Evolutionary conservation across 768 basidiomycete species (phyloP).

Genomic region (Pisolithus sp.): DNA sequence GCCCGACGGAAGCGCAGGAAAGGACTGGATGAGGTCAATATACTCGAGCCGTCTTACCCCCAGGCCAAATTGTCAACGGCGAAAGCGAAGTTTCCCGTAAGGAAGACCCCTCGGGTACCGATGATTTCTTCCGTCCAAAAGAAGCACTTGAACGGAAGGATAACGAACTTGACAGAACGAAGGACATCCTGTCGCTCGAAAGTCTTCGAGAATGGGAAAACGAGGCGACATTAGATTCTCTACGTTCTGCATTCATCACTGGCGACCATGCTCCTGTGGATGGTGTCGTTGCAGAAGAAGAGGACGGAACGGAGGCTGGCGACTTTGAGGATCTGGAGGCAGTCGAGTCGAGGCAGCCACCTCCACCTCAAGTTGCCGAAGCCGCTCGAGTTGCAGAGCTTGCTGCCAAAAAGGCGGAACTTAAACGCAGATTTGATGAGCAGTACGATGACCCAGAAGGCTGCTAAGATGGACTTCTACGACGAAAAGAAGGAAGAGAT

Average conservation of each 20-base stretch:
- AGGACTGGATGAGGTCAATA: constrained; percentile 82
- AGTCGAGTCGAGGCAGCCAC: constrained; percentile 5
- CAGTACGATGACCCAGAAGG: constrained; percentile 90
- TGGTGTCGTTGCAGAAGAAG: constrained; percentile 34
- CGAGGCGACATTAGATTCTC: constrained; percentile 78
- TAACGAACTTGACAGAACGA: constrained; percentile 63
- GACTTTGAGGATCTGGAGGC: constrained; percentile 41
- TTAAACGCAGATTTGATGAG: constrained; percentile 94
- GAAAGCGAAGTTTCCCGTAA: constrained; percentile 7
- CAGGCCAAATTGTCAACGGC: constrained; percentile 53
- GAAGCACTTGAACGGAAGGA: constrained; percentile 31
- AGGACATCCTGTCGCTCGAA: constrained; percentile 46
- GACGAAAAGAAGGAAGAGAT: constrained; percentile 89
- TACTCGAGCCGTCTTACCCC: constrained; percentile 68
- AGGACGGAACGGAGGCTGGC: constrained; percentile 32
- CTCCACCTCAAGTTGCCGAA: constrained; percentile 15
- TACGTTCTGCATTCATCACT: constrained; percentile 87
- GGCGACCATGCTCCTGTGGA: constrained; percentile 39
- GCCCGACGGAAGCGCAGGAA: constrained; percentile 35
- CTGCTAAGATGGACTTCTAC: constrained; percentile 81
- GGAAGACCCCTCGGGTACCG: constrained; percentile 33
- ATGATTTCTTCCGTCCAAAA: constrained; percentile 71
- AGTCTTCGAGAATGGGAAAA: constrained; percentile 74
- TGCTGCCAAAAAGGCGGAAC: constrained; percentile 79
- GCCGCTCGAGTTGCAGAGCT: constrained; percentile 47